Evolutionary conservation across 768 basidiomycete genomes (phyloP).

Genomic region (Leccinellum albellum): DNA sequence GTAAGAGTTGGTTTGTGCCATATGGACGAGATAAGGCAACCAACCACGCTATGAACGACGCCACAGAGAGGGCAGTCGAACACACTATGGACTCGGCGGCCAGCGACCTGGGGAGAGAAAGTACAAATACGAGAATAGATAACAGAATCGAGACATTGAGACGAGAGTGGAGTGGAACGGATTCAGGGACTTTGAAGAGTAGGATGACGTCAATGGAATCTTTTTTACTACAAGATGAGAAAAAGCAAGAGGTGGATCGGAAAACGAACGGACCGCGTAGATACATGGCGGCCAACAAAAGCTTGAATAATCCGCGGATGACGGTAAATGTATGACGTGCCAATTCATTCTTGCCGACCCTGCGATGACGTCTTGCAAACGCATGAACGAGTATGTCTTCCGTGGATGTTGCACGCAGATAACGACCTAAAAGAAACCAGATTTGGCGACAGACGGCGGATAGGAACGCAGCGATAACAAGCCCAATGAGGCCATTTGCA

Average conservation of each 20-base stretch:
- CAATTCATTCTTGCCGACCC: slow-evolving; percentile 41
- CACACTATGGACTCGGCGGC: slow-evolving; percentile 51
- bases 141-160: slow-evolving; percentile 39
- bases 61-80: slow-evolving; percentile 56
- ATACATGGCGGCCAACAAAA: slow-evolving; percentile 59
- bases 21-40: slow-evolving; percentile 50
- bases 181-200: slow-evolving; percentile 42
- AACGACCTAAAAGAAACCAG: slow-evolving; percentile 75
- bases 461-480: slow-evolving; percentile 53
- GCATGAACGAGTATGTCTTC: slow-evolving; percentile 64
- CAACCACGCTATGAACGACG: slow-evolving; percentile 61
- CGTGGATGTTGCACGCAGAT: slow-evolving; percentile 59
- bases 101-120: slow-evolving; percentile 55
- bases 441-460: slow-evolving; percentile 63
- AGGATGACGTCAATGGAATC: slow-evolving; percentile 53
- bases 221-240: slow-evolving; percentile 26
- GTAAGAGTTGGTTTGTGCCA: slow-evolving; percentile 40
- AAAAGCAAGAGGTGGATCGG: neutral
- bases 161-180: slow-evolving; percentile 33
- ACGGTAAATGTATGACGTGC: slow-evolving; percentile 45
- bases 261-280: slow-evolving; percentile 51
- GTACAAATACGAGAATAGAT: slow-evolving; percentile 43
- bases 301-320: slow-evolving; percentile 42
- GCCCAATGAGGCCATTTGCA: slow-evolving; percentile 44
- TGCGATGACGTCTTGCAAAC: slow-evolving; percentile 53